Evolutionary conservation across 495 filamentous ascomycete species (phyloP).

Genomic region (Entonaema liquescens): DNA sequence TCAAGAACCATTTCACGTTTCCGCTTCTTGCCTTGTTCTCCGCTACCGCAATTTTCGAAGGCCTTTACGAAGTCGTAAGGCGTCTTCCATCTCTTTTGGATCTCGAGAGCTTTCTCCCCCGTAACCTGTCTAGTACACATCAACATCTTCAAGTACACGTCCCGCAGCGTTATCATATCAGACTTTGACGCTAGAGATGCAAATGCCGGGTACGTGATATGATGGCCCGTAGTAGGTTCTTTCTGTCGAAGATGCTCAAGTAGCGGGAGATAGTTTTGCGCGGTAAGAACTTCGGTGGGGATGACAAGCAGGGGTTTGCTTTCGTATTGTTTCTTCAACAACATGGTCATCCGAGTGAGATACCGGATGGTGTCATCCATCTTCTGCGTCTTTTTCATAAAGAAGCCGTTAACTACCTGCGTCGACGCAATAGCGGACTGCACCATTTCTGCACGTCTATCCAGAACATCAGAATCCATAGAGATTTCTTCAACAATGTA

Average conservation of each 20-base stretch:
- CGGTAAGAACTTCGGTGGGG: slow-evolving; percentile 71
- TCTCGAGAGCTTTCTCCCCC: slow-evolving; percentile 83
- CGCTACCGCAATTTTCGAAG: slow-evolving; percentile 61
- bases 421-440: slow-evolving; percentile 79
- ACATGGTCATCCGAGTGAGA: slow-evolving; percentile 75
- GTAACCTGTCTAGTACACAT: slow-evolving; percentile 84
- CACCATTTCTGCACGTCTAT: slow-evolving; percentile 71
- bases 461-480: slow-evolving; percentile 57
- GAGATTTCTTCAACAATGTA: slow-evolving; percentile 82
- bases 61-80: slow-evolving; percentile 74
- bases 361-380: slow-evolving; percentile 86
- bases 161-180: slow-evolving; percentile 73
- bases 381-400: slow-evolving; percentile 78
- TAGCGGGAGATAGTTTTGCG: slow-evolving; percentile 73
- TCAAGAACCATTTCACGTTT: slow-evolving; percentile 63
- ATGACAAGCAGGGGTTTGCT: slow-evolving; percentile 63
- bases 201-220: slow-evolving; percentile 78
- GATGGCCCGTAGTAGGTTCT: slow-evolving; percentile 60
- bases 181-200: slow-evolving; percentile 77
- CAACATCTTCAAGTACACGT: slow-evolving; percentile 85
- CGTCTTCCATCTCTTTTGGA: slow-evolving; percentile 78
- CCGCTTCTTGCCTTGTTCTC: slow-evolving; percentile 57
- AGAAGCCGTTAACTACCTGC: slow-evolving; percentile 84
- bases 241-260: slow-evolving; percentile 63
- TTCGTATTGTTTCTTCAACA: slow-evolving; percentile 73